phyloP scores from a whole-genome alignment of 352 stramenopile species.

The Pythium phragmiticola region DNA sequence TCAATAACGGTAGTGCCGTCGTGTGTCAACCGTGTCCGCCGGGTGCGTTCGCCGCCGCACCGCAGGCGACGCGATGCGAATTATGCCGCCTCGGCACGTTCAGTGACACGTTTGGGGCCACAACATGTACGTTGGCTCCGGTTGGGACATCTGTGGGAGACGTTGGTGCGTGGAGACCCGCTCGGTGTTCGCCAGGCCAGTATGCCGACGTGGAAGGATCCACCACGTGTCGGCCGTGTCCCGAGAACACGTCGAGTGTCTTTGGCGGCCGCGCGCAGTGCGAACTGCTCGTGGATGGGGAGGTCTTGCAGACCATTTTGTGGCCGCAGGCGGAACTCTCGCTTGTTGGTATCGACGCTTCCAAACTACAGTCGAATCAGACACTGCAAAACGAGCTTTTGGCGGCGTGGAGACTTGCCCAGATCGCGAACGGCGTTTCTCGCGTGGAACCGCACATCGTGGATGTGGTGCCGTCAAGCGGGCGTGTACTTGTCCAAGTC shows the following conservation, averaged over 20 bases:
- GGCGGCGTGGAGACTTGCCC: conserved; percentile 3
- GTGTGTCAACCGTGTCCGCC: conserved; percentile 30
- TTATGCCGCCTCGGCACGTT: conserved; percentile 41
- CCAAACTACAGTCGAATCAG: conserved; percentile 1
- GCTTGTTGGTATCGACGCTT: conserved; percentile 11
- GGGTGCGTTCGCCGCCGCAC: conserved; percentile 31
- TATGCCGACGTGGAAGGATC: conserved; percentile 27
- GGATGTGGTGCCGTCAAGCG: conserved; percentile 7
- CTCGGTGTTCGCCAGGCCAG: conserved; percentile 33
- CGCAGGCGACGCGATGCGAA: conserved; percentile 24
- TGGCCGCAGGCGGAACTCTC: conserved; percentile 15
- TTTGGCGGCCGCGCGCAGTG: conserved; percentile 33
- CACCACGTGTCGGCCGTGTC: conserved; percentile 33
- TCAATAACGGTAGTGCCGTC: conserved; percentile 28
- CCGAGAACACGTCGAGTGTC: conserved; percentile 30
- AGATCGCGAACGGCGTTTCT: conserved; percentile 11
- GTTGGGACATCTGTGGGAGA: conserved; percentile 37
- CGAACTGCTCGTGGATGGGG: conserved; percentile 28
- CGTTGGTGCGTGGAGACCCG: conserved; percentile 29
- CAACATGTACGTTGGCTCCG: conserved; percentile 31
- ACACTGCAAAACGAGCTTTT: conserved; percentile 9
- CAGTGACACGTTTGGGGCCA: conserved; percentile 23
- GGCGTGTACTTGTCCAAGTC: conserved; percentile 6
- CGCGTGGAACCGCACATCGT: conserved; percentile 14
- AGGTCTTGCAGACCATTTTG: conserved; percentile 41